Evolutionary conservation across 2,329 filamentous ascomycete species (phyloP), one percentile per base, ranked within the genome.

Genomic region (Exophiala sideris): DNA sequence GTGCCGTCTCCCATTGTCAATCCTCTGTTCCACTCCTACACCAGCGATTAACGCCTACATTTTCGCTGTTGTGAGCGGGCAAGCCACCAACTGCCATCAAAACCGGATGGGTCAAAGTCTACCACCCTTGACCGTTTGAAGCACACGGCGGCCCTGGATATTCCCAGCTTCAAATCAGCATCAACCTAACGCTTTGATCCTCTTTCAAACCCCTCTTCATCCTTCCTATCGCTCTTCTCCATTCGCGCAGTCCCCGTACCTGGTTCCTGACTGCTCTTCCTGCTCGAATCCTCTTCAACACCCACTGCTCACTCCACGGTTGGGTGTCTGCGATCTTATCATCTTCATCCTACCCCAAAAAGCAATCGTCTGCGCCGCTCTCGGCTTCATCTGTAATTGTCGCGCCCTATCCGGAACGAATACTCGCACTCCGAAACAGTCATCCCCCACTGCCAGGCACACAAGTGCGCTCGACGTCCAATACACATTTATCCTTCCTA

Each of bases 191-290:
- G 49, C 48, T 39, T 21, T 38, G 45, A 24, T n/a, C 41, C 14
- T 38, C 44, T 40, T 42, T 21, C 21, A 44, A 24, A 29, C 24
- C 24, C 24, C 24, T 29, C 47, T 45, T 44, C 33, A 40, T 29
- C 45, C 52, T 51, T 45, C 48, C 51, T 52, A 52, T 55, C 56
- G 46, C 42, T 42, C 45, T 36, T 34, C 45, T 45, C 48, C 52
- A 59, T 56, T 59, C 49, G 57, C 35, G 41, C 56, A 45, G 39
- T 33, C 24, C 24, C 24, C 21, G 57, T 59, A 50, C 53, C 53
- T 56, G 52, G 57, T 59, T 59, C 57, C 57, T 56, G 53, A 48
- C 38, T 46, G 20, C 36, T 50, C 18, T 16, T 44, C 20, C 38
- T 42, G 20, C 32, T 39, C 36, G 45, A 47, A 46, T 48, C 41